Evolutionary conservation across 2,329 filamentous ascomycete species (phyloP), one percentile per base, ranked within the genome.

Genomic region (Blumeria graminis): DNA sequence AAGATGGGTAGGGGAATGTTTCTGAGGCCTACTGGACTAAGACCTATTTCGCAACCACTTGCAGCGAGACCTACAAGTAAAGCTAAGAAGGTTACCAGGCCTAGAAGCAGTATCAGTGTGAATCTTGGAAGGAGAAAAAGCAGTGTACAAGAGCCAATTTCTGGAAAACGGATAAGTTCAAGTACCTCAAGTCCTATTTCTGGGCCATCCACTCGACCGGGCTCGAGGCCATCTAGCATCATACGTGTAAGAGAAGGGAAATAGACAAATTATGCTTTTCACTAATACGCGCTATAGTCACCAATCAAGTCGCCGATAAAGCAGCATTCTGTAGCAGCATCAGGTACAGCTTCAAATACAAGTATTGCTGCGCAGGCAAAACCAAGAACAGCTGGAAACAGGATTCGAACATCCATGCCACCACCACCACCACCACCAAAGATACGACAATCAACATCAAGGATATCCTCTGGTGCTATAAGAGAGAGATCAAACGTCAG

Each of bases 231-330:
- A 14, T 71, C 74, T 13, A 82, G 78, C 64, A 73, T 78, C 58
- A 66, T 71, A 36, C 74, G 77, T 65, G 77, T 80, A 68, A 62
- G 76, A 68, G 55, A 28, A 48, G 45, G 57, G 22, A 32, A 43
- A 51, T 32, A 57, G 1, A 28, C 4, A 28, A 8, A 34, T 8
- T 16, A 36, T 33, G 13, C 39, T 34, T 57, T 50, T 62, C 68
- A 55, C 68, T 60, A 1, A 41, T 55, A 43, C 43, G 62, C 41
- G 39, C 28, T 38, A 38, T 64, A 88, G 80, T 87, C 82, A 58
- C 84, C 86, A 1, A 81, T 78, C 0, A 89, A 86, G 64, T 89
- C 84, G 1, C 86, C 86, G 1, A 86, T 82, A 3, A 92, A 92
- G 65, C 82, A 85, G 62, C 67, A 84, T 39, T 70, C 69, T 16